Base-by-base conservation (phyloP, 768 basidiomycete species). In the Cystofilobasidium ferigula region DNA sequence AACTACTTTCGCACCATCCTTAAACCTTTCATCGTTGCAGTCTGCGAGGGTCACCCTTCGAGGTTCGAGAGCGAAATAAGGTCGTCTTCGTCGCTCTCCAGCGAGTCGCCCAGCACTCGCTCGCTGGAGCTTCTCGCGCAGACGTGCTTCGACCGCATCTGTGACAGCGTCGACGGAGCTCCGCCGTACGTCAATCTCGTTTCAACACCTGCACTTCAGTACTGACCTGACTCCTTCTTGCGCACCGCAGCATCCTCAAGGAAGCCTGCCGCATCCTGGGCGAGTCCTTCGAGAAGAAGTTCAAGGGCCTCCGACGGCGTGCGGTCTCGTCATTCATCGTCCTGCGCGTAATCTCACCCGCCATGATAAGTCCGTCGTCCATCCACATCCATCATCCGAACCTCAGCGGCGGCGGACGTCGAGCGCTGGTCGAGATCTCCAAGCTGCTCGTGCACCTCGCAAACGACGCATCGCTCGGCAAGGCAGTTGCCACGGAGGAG, bases 401-500 rank as follows among this genome's bases (percentile, higher is more conserved):
- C n/a, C 56, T 64, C 57, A 64, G 45, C 45, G 30, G 42, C 14
- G 43, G 42, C 22, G 63, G 63, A 24, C 63, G 63, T 13, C 56
- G 63, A 1, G 57, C 63, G 20, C 45, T 64, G 34, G 63, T 64
- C 45, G 63, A 64, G 35, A 57, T 64, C 1, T 64, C 63, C 12
- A 64, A 64, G 45, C 47, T 64, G n/a, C 30, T 64, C 40, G 57
- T 57, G n/a, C 47, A 64, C 45, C 63, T 64, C 24, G 57, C 57
- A 42, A 64, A 59, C 47, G 63, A 64, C 32, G 63, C 57, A 24
- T 57, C 43, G n/a, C 57, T 48, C 35, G 56, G 57, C 32, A 63
- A 63, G 56, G 63, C 57, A n/a, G 30, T 42, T 6, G 42, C 32
- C 16, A 34, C 56, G 35, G 43, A 38, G 34, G 63, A 64, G 40